These are phyloP conservation scores for Macrocybe gigantea DNA, from an alignment of 768 basidiomycete species.

Conservation along the genomic window DNA sequence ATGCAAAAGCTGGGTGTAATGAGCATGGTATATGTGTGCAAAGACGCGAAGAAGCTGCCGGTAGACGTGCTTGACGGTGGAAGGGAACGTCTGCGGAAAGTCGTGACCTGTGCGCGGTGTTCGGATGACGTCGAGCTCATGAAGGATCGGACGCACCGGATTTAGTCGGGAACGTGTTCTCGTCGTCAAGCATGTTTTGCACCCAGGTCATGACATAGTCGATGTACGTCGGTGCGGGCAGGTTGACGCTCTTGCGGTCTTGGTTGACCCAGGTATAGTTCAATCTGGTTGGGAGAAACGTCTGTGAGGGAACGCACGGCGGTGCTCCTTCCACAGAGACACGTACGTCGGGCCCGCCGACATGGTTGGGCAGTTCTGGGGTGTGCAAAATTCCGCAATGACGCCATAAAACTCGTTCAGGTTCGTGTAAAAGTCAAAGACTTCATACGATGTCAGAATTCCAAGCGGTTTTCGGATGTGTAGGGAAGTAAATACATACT, in stretches of 20 bases:
- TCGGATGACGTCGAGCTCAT: neutral
- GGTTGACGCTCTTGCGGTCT: constrained; percentile 83
- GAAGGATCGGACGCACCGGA: constrained; percentile 54
- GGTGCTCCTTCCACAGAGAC: neutral
- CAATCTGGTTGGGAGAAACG: constrained; percentile 43
- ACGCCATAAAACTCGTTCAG: constrained; percentile 96
- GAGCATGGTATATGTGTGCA: constrained; percentile 96
- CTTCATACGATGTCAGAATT: constrained; percentile 34
- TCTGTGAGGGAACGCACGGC: neutral
- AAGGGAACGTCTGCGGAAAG: constrained; percentile 84
- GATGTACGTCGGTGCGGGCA: constrained; percentile 95
- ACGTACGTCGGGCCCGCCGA: constrained; percentile 84
- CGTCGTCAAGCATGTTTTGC: constrained; percentile 93
- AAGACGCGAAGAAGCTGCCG: constrained; percentile 95
- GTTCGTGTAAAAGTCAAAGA: constrained; percentile 97
- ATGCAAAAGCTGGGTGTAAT: constrained; percentile 89
- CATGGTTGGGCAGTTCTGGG: constrained; percentile 88
- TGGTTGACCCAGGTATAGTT: constrained; percentile 99
- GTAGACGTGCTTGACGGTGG: constrained; percentile 92
- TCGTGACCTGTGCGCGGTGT: constrained; percentile 59
- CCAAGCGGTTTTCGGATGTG: neutral
- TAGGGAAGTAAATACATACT: constrained; percentile 47
- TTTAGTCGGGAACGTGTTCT: constrained; percentile 90
- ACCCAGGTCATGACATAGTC: constrained; percentile 99
- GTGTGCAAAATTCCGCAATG: constrained; percentile 90